These are phyloP conservation scores for Turritis glabra DNA, from an alignment of 345 rosid species.

Conservation along the genomic window DNA sequence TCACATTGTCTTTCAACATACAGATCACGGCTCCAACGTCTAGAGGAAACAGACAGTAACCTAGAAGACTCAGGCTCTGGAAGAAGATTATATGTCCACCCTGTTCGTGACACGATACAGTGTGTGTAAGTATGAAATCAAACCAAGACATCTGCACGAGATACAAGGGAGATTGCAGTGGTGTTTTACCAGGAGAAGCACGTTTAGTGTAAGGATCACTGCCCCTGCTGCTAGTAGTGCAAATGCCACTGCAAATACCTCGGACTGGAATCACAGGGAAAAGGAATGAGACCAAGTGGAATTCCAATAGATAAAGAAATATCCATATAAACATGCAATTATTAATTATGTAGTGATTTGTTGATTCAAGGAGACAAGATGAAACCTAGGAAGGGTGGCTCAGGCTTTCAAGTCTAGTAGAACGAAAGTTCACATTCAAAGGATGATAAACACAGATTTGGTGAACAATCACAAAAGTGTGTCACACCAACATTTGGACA, in stretches of 20 bases:
- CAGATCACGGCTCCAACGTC: slow-evolving; percentile 84
- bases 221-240: slow-evolving; percentile 96
- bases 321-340: neutral
- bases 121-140: neutral
- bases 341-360: no score
- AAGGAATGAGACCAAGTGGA: neutral
- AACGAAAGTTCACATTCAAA: neutral
- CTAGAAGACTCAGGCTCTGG: slow-evolving; percentile 79
- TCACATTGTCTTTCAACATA: slow-evolving; percentile 72
- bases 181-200: slow-evolving; percentile 72
- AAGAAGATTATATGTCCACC: slow-evolving; percentile 93
- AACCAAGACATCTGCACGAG: neutral
- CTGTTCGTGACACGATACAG: slow-evolving; percentile 34
- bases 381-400: neutral
- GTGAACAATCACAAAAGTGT: neutral
- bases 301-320: neutral
- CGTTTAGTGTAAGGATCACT: slow-evolving; percentile 87
- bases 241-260: slow-evolving; percentile 96
- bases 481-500: neutral
- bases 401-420: neutral
- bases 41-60: slow-evolving; percentile 82
- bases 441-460: neutral
- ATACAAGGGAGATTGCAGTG: neutral
- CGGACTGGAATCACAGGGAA: slow-evolving; percentile 53
- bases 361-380: neutral